Base-by-base conservation (phyloP, 169 alveolate genomes). In the Cyclospora cayetanensis region DNA sequence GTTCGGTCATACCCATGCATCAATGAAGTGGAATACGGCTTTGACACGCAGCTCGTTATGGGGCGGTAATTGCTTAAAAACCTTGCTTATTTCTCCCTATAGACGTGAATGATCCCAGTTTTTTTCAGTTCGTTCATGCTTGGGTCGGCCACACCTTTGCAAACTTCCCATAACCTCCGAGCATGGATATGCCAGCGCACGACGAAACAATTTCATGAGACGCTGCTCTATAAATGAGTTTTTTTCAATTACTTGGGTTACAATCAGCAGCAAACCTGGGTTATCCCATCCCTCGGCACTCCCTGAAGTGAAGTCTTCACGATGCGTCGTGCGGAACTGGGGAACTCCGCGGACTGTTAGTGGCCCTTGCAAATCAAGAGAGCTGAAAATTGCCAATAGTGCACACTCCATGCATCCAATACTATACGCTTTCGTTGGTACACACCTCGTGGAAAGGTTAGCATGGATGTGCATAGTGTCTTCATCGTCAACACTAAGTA, bases 11-110 rank as follows among this genome's bases (percentile, higher is more conserved):
- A 91, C 94, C 97, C 97, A 95, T 27, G 93, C 94, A 85, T 95
- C 97, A 41, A 95, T 94, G 50, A 94, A 95, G 93, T 95, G 96
- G 89, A 84, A 94, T n/a, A 90, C 90, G 0, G 96, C 97, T 90
- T 92, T 90, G 52, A 95, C 93, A 50, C 96, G 92, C 42, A 95
- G 80, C 50, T 89, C 87, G 29, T 50, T 90, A 65, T 95, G 97
- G 52, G 94, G 91, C 68, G 96, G 97, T 25, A 95, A 65, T 55
- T 91, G 93, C 25, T 76, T 68, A 72, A 84, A 94, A 7, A 76
- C 87, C 86, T 95, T 95, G 68, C 94, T 68, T 1, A 94, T 94
- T 91, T 94, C 96, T 53, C 95, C 96, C 93, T 93, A 83, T 15
- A 92, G 76, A 86, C 25, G 52, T 20, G 43, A 15, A 37, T 9